Evolutionary conservation across 768 basidiomycete species (phyloP).

Genomic region (Coprinellus micaceus): DNA sequence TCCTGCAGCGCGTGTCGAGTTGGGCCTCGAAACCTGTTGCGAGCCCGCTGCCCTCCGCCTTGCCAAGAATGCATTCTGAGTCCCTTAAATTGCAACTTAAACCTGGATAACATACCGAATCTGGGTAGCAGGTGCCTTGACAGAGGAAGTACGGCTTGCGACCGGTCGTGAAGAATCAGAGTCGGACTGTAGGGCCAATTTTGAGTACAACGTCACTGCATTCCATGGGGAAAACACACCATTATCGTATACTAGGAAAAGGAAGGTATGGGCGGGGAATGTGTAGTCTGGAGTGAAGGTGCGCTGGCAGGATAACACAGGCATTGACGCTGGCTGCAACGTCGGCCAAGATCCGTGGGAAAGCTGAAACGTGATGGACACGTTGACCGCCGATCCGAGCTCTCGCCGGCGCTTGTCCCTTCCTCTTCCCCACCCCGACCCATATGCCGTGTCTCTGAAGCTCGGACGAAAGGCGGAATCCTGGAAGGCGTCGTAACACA

Average conservation of each 20-base stretch:
- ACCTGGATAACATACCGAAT: conserved; percentile 58
- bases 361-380: conserved; percentile 26
- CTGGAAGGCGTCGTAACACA: no score
- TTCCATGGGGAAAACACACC: conserved; percentile 26
- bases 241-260: conserved; percentile 24
- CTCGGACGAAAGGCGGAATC: no score
- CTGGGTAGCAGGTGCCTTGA: conserved; percentile 76
- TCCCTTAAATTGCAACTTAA: not conserved
- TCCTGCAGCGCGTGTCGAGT: conserved; percentile 86
- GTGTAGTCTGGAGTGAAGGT: conserved; percentile 18
- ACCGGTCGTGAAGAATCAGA: conserved; percentile 61
- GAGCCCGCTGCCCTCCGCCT: conserved; percentile 72
- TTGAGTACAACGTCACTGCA: not conserved
- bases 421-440: not conserved
- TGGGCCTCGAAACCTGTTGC: conserved; percentile 70
- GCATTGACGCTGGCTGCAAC: conserved; percentile 12
- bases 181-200: conserved; percentile 55
- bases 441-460: not conserved
- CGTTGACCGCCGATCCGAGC: conserved; percentile 16
- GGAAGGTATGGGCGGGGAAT: conserved; percentile 17
- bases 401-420: not conserved
- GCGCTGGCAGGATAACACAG: conserved; percentile 30
- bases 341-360: conserved; percentile 27
- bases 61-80: conserved; percentile 2
- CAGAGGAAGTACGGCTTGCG: conserved; percentile 41